Base-by-base conservation (phyloP, 1,284 basidiomycete species). In the Rhodotorula sp. region DNA sequence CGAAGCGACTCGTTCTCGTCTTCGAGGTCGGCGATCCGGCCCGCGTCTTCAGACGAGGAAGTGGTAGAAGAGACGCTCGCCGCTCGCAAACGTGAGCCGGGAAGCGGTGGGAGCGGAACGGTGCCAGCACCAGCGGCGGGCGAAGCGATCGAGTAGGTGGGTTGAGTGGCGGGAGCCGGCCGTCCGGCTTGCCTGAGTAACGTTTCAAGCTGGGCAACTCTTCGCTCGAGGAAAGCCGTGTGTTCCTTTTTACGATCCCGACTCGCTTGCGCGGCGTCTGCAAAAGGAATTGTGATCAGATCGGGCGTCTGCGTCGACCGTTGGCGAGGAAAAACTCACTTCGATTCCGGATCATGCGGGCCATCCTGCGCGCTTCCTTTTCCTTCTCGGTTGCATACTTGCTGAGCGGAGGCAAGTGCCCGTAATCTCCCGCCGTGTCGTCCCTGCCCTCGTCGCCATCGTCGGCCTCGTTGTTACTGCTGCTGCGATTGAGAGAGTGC, bases 191-290 rank as follows among this genome's bases (percentile, higher is more conserved):
- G 33, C 30, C 46, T 57, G 15, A 75, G 57, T 33, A 64, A 64
- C 4, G 62, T 45, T 54, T 75, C 74, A 62, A 75, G 71, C 30
- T 71, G 62, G 4, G 65, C 67, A 30, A 71, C 67, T 3, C 71
- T 60, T 5, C 61, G 62, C 30, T 75, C 73, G 42, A 75, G 62
- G 51, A 45, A 64, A 0, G 54, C 24, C 8, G 68, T 68, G 66
- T 75, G 73, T 46, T 72, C 73, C 64, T 75, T 75, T 58, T 75
- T 75, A 60, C 73, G 71, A 53, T 75, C 73, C 10, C 73, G 66
- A 17, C 71, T 73, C 24, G 73, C 73, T 59, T 75, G 73, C 26
- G 73, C 73, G 48, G 73, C 73, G 51, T 74, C 73, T 72, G 66
- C 12, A 26, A 26, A 48, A 7, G 45, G 29, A 30, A 20, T n/a